phyloP scores from a whole-genome alignment of 169 alveolate genomes.

The Cryptosporidium meleagridis region DNA sequence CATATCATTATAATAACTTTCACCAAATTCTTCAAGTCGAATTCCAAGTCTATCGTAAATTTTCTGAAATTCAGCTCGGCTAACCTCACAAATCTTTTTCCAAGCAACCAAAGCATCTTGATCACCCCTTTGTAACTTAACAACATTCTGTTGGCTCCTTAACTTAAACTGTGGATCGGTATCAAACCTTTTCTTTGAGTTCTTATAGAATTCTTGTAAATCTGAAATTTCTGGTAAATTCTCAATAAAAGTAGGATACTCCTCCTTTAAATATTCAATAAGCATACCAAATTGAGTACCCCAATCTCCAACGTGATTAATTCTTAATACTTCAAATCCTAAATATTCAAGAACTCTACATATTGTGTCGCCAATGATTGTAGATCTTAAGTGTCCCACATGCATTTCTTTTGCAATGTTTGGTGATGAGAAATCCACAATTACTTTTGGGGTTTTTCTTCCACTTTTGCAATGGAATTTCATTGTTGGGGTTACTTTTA shows the following conservation, averaged over 20 bases:
- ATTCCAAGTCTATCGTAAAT: conserved; percentile 90
- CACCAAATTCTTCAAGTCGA: conserved; percentile 91
- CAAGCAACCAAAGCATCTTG: conserved; percentile 86
- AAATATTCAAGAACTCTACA: conserved; percentile 91
- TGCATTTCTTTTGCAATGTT: conserved; percentile 99
- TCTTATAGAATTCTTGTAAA: conserved; percentile 94
- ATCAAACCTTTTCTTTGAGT: conserved; percentile 93
- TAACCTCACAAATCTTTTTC: conserved; percentile 91
- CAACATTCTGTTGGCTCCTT: conserved; percentile 87
- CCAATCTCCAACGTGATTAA: conserved; percentile 99
- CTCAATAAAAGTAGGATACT: conserved; percentile 91
- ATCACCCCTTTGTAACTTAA: conserved; percentile 89
- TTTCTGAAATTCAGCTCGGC: conserved; percentile 87
- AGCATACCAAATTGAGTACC: conserved; percentile 99
- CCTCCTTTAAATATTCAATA: conserved; percentile 89
- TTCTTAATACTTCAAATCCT: conserved; percentile 87
- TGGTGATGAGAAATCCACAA: conserved; percentile 99
- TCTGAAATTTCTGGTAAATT: conserved; percentile 93
- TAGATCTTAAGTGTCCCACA: conserved; percentile 98
- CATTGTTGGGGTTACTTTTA: conserved; percentile 75
- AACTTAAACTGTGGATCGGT: conserved; percentile 89
- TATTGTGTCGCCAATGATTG: conserved; percentile 96
- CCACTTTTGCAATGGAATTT: conserved; percentile 41
- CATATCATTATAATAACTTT: conserved; percentile 93
- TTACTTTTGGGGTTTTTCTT: conserved; percentile 75